Conservation (phyloP, 73 alveolate genomes). For the Uronychia setigera region DNA sequence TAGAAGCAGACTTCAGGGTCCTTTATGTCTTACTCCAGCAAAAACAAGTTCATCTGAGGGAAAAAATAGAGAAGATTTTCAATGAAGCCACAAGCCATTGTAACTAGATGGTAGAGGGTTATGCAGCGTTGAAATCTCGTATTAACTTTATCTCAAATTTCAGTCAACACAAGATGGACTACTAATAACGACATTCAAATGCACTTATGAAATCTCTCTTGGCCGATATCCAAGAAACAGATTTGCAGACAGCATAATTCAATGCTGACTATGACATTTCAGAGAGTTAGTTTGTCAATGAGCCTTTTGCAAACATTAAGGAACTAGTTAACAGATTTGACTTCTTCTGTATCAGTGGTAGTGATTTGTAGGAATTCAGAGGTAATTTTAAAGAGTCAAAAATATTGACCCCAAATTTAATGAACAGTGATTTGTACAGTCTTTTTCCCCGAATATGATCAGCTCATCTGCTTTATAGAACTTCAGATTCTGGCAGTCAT, state of each 20-base stretch:
- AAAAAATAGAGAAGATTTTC: neutral
- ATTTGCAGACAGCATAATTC: constrained; percentile 19
- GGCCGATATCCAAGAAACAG: constrained; percentile 20
- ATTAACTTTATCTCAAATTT: constrained; percentile 13
- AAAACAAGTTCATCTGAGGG: neutral
- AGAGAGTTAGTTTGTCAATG: constrained; percentile 23
- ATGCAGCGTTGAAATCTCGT: constrained; percentile 5
- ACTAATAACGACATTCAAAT: constrained; percentile 32
- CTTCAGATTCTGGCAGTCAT: constrained; percentile 45
- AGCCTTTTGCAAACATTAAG: constrained; percentile 17
- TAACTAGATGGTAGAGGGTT: constrained; percentile 9
- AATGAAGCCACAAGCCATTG: constrained; percentile 17
- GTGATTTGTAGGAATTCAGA: constrained; percentile 11
- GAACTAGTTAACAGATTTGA: constrained; percentile 9
- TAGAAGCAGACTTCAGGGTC: neutral
- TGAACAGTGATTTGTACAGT: constrained; percentile 28
- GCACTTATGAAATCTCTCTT: constrained; percentile 20
- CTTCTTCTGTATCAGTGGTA: constrained; percentile 17
- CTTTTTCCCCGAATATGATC: constrained; percentile 64
- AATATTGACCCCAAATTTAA: constrained; percentile 22
- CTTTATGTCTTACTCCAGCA: neutral
- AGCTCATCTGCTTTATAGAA: constrained; percentile 54
- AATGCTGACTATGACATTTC: constrained; percentile 33
- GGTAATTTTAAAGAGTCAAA: constrained; percentile 26
- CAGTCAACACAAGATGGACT: neutral